Conservation (phyloP, 2,329 filamentous ascomycete species). For the Blastomyces parvus region DNA sequence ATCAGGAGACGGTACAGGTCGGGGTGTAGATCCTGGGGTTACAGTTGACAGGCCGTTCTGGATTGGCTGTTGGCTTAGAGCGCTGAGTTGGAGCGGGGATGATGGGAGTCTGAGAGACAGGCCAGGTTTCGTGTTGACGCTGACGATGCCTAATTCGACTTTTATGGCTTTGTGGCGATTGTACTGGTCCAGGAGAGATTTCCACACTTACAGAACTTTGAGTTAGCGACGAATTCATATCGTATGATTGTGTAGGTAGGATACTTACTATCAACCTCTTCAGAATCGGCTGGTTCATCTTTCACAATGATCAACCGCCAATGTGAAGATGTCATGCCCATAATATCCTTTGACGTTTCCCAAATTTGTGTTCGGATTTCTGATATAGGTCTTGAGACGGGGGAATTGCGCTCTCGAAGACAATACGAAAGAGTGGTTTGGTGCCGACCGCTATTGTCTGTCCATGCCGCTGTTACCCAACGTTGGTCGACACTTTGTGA, state of each 20-base stretch:
- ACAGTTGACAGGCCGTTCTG: slow-evolving; percentile 13
- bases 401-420: slow-evolving; percentile 33
- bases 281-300: slow-evolving; percentile 42
- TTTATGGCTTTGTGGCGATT: slow-evolving; percentile 28
- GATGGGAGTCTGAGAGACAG: slow-evolving; percentile 27
- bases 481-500: slow-evolving; percentile 46
- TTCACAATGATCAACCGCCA: slow-evolving; percentile 50
- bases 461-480: slow-evolving; percentile 53
- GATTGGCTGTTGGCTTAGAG: slow-evolving; percentile 24
- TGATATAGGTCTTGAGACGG: slow-evolving; percentile 29
- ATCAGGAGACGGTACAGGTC: slow-evolving; percentile 34
- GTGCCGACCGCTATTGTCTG: slow-evolving; percentile 47
- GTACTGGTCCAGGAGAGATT: slow-evolving; percentile 28
- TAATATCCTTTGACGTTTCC: slow-evolving; percentile 47
- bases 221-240: slow-evolving; percentile 17
- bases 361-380: slow-evolving; percentile 50
- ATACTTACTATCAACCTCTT: slow-evolving; percentile 41
- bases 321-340: slow-evolving; percentile 42
- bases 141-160: slow-evolving; percentile 30
- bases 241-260: not conserved
- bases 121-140: slow-evolving; percentile 28
- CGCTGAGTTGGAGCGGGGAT: slow-evolving; percentile 25
- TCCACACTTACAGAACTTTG: slow-evolving; percentile 26
- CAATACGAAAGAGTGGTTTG: slow-evolving; percentile 48
- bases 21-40: slow-evolving; percentile 34